Base-by-base conservation (phyloP, 1,139 yeast species). In the Diutina sp. region DNA sequence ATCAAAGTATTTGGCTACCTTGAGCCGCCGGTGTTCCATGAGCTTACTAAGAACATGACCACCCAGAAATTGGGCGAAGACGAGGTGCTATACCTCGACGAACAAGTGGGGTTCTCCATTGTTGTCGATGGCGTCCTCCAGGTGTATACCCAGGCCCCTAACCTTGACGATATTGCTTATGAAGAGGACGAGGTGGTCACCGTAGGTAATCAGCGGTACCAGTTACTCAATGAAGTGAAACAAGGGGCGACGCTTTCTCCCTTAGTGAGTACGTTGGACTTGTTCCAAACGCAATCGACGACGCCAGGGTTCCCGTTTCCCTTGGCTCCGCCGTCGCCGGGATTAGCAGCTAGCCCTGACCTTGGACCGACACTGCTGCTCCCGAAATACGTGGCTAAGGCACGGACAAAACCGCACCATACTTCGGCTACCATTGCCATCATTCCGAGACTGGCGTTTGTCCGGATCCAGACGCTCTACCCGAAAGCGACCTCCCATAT, bases 121-220 rank as follows among this genome's bases (percentile, higher is more conserved):
- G 96, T 93, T n/a, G 96, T 91, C 0, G 98, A 91, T 63, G 99
- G 99, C 0, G 79, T 84, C 11, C 81, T 91, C 53, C 91, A 89
- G 63, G 89, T 93, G 0, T 90, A 83, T 66, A 84, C 87, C 56
- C 56, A 51, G 59, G 57, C 35, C 1, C 35, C 44, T 8, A 60
- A 48, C 51, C 55, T 58, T 6, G 59, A 58, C 46, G 25, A 58
- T 8, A 61, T 59, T 56, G 67, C 28, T 54, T 67, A 65, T 54
- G 74, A 69, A 48, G 66, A 64, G 54, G 82, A 76, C 55, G 84
- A 81, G 55, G 63, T 71, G 0, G 67, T 75, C 58, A 67, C 66
- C 46, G 71, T 78, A 57, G 81, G 80, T 18, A 79, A 73, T 55
- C 83, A 81, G 51, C 76, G 77, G 55, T 90, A 87, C 65, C 95